Percentiles rank a stretch among this genome's conserved stretches.
These are phyloP conservation scores for Termitomyces sp. DNA, from an alignment of 768 basidiomycete species.

Conservation along the genomic window DNA sequence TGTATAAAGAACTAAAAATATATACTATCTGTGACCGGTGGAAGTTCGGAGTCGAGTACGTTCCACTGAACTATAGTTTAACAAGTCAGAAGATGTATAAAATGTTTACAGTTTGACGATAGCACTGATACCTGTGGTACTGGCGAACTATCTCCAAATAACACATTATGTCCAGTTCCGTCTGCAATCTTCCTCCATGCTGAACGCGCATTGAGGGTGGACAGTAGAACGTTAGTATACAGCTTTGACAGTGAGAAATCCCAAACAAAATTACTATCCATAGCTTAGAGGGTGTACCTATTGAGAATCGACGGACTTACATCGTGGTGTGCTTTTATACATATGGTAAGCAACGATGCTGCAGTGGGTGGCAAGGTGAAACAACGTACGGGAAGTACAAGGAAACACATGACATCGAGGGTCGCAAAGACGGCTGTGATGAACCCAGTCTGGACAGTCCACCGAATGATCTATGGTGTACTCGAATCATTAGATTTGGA, in stretches of 20 bases:
- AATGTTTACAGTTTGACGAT: not conserved
- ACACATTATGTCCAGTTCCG: constrained; percentile 11
- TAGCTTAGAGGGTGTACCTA: not conserved
- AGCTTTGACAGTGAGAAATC: constrained; percentile 25
- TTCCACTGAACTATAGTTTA: not conserved
- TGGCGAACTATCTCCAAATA: constrained; percentile 11
- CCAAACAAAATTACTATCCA: constrained; percentile 25
- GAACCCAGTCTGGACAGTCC: constrained; percentile 40
- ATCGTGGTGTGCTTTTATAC: constrained; percentile 20
- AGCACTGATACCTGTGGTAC: constrained; percentile 3
- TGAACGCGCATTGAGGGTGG: constrained; percentile 19
- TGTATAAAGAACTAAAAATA: too few relatives aligned
- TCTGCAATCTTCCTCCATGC: constrained; percentile 14
- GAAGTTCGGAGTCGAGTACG: constrained; percentile 1
- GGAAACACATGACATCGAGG: constrained; percentile 40
- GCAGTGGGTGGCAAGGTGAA: not conserved
- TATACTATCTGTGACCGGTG: not conserved
- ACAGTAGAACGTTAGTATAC: constrained; percentile 23
- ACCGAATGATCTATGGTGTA: constrained; percentile 8
- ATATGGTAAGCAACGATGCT: too few relatives aligned
- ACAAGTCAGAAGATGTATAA: not conserved
- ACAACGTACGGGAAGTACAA: constrained; percentile 32
- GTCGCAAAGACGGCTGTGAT: constrained; percentile 36
- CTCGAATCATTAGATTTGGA: not conserved
- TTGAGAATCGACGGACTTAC: constrained; percentile 5